phyloP scores from a whole-genome alignment of 2,329 filamentous ascomycete genomes.

The Microcera coccophila region DNA sequence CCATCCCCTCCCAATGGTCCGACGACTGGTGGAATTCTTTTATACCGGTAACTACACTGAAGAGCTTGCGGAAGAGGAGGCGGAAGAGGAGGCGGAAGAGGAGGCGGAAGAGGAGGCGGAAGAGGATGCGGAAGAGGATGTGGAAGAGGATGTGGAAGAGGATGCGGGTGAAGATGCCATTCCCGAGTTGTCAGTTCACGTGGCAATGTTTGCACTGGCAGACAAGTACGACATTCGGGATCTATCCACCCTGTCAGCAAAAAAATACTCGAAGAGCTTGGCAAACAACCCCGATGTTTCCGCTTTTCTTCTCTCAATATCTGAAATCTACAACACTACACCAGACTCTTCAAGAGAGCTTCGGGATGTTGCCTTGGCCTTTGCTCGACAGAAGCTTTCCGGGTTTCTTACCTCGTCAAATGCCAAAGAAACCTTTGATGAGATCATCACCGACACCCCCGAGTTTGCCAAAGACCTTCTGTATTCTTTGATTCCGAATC shows the following conservation, averaged over 20 bases:
- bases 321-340: constrained; percentile 4
- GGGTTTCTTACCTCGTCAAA: not conserved
- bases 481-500: not conserved
- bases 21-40: constrained; percentile 15
- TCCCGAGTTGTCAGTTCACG: not conserved
- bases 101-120: not conserved
- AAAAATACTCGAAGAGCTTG: constrained; percentile 6
- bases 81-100: not conserved
- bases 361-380: constrained; percentile 1
- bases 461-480: constrained; percentile 13
- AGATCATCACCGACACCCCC: constrained; percentile 1
- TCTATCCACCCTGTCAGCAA: not conserved
- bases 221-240: constrained; percentile 15
- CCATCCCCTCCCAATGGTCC: constrained; percentile 1
- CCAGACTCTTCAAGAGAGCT: not conserved
- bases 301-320: constrained; percentile 7
- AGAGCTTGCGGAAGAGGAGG: not conserved
- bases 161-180: not conserved
- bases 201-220: constrained; percentile 8
- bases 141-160: not conserved
- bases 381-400: not conserved
- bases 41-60: constrained; percentile 9
- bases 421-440: not conserved
- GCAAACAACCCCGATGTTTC: not conserved
- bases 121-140: not conserved